Conservation (phyloP, 2,329 filamentous ascomycete species). For the Bisporella sp. region DNA sequence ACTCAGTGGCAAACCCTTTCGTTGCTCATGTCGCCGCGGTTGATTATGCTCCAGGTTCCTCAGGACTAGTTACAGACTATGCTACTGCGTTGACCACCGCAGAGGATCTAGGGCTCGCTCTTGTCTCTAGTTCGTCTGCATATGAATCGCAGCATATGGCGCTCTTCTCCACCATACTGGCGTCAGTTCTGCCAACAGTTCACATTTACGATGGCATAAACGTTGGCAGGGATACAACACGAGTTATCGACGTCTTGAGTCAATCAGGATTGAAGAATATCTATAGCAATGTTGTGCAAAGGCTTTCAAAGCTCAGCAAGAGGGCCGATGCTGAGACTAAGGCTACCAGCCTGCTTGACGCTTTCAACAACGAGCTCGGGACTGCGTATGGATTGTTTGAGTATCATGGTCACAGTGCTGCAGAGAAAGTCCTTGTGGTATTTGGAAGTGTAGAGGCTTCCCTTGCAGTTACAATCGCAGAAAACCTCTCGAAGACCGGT, state of each 20-base stretch:
- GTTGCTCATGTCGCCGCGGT: slow-evolving; percentile 88
- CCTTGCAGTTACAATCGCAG: slow-evolving; percentile 73
- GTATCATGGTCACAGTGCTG: slow-evolving; percentile 76
- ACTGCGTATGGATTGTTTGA: slow-evolving; percentile 92
- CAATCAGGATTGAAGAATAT: slow-evolving; percentile 60
- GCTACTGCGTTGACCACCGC: slow-evolving; percentile 69
- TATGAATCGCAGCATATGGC: slow-evolving; percentile 96
- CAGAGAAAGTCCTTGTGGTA: slow-evolving; percentile 79
- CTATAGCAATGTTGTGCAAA: slow-evolving; percentile 60
- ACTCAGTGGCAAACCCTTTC: slow-evolving; percentile 86
- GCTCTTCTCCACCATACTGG: slow-evolving; percentile 75
- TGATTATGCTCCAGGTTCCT: slow-evolving; percentile 64
- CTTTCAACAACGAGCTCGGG: slow-evolving; percentile 85
- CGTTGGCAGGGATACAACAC: slow-evolving; percentile 73
- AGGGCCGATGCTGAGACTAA: slow-evolving; percentile 69
- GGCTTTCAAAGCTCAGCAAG: slow-evolving; percentile 55
- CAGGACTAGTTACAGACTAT: slow-evolving; percentile 81
- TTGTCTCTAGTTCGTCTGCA: slow-evolving; percentile 78
- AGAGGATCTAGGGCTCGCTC: slow-evolving; percentile 82
- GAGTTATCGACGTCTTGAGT: slow-evolving; percentile 75
- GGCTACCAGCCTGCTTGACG: slow-evolving; percentile 60
- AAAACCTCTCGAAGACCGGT: slow-evolving; percentile 63
- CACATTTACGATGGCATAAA: slow-evolving; percentile 86
- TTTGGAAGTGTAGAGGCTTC: slow-evolving; percentile 91
- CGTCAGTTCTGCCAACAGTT: slow-evolving; percentile 71